Percentiles rank a stretch among this genome's conserved stretches.
These are phyloP conservation scores for Aspergillus sp. DNA, from an alignment of 2,329 filamentous ascomycete genomes.

Conservation along the genomic window DNA sequence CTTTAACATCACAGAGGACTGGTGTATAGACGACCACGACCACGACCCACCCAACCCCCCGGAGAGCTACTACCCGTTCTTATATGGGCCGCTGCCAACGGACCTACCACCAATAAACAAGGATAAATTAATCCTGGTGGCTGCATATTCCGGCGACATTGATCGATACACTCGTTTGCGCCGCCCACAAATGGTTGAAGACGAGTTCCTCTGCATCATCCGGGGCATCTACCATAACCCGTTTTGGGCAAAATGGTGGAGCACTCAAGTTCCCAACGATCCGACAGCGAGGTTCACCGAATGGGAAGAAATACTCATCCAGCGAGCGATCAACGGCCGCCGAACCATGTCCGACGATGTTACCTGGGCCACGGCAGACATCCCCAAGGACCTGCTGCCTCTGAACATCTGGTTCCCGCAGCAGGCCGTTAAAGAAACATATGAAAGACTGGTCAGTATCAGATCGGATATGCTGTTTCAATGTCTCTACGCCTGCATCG, in stretches of 20 bases:
- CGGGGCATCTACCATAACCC: conserved; percentile 41
- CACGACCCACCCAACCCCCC: background rate
- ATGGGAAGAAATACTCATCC: background rate
- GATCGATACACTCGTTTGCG: conserved; percentile 41
- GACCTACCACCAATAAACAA: conserved; percentile 42
- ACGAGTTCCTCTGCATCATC: conserved; percentile 30
- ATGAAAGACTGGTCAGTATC: background rate
- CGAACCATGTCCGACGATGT: conserved; percentile 6
- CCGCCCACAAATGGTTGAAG: conserved; percentile 24
- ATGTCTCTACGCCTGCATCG: background rate
- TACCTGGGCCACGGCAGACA: background rate
- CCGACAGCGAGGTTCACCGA: background rate
- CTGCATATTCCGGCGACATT: conserved; percentile 41
- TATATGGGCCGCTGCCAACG: conserved; percentile 26
- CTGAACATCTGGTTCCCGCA: background rate
- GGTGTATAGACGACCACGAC: background rate
- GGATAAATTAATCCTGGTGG: conserved; percentile 38
- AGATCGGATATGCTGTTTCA: background rate
- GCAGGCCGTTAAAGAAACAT: background rate
- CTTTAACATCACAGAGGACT: background rate
- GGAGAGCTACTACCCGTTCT: background rate
- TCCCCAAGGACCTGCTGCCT: background rate
- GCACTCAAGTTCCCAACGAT: background rate
- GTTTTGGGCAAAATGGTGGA: conserved; percentile 39
- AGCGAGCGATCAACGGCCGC: background rate